Conservation (phyloP, 495 filamentous ascomycete species). For the Monascus purpureus region DNA sequence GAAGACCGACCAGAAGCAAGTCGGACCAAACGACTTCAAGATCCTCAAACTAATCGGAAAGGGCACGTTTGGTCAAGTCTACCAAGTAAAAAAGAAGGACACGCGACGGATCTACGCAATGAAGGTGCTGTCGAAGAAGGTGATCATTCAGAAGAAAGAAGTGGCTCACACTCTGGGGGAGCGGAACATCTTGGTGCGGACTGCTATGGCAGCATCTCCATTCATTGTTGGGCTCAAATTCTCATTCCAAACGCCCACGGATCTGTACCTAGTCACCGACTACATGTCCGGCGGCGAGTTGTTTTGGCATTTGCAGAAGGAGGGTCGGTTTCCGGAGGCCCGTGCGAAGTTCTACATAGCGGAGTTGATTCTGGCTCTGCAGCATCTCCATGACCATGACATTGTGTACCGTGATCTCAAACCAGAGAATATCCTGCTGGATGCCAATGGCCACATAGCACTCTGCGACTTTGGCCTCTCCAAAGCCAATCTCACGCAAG, state of each 20-base stretch:
- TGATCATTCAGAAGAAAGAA: conserved; percentile 99
- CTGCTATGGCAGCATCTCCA: conserved; percentile 86
- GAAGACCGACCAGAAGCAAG: conserved; percentile 80
- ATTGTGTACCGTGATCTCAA: conserved; percentile 94
- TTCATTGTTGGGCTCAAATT: conserved; percentile 99
- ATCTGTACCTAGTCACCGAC: conserved; percentile 96
- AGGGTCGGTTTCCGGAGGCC: conserved; percentile 87
- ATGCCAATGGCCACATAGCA: conserved; percentile 75
- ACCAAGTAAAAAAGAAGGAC: conserved; percentile 97
- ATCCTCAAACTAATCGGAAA: conserved; percentile 95
- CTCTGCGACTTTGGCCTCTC: conserved; percentile 86
- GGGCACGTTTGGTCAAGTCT: conserved; percentile 98
- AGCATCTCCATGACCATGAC: conserved; percentile 90
- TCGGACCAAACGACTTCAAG: conserved; percentile 92
- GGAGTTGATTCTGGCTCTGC: conserved; percentile 86
- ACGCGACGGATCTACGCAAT: conserved; percentile 94
- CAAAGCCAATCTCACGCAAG: conserved; percentile 90
- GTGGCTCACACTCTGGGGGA: conserved; percentile 94
- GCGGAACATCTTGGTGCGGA: conserved; percentile 91
- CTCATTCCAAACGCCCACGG: conserved; percentile 94
- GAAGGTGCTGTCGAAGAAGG: conserved; percentile 98
- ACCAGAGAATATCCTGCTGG: conserved; percentile 72
- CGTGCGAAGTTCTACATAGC: conserved; percentile 98
- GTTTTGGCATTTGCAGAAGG: conserved; percentile 98
- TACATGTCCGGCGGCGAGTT: conserved; percentile 99